Conservation (phyloP, 2,329 filamentous ascomycete genomes). For the Pseudogymnoascus sp. region DNA sequence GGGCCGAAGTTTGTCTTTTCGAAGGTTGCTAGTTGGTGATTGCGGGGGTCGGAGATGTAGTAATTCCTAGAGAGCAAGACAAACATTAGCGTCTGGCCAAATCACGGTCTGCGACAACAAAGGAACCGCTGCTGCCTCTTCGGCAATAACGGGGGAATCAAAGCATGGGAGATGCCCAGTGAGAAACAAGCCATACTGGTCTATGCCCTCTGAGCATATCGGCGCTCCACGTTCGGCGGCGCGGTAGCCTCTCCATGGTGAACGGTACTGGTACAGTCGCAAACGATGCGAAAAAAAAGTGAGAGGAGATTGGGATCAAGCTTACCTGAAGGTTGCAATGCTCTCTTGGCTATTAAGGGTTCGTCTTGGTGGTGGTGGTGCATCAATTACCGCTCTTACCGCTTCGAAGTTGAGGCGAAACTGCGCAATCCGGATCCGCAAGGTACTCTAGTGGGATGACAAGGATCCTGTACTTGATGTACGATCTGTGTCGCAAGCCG, state of each 20-base stretch:
- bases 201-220: background rate
- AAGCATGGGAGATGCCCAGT: background rate
- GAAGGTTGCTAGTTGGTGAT: conserved; percentile 5
- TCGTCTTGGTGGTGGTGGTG: background rate
- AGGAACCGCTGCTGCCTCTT: background rate
- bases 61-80: background rate
- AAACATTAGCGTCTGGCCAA: background rate
- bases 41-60: background rate
- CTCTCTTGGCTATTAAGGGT: background rate
- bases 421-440: background rate
- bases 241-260: background rate
- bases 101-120: background rate
- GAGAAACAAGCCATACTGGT: background rate
- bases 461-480: conserved; percentile 1
- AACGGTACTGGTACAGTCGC: background rate
- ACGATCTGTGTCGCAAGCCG: conserved; percentile 4
- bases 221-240: background rate
- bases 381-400: background rate
- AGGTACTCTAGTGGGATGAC: background rate
- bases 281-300: background rate
- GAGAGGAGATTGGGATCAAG: background rate
- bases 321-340: background rate
- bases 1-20: conserved; percentile 2
- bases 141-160: background rate
- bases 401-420: conserved; percentile 7